These are phyloP conservation scores for Rutstroemia sydowiana DNA, from an alignment of 2,329 filamentous ascomycete genomes.

Conservation along the genomic window DNA sequence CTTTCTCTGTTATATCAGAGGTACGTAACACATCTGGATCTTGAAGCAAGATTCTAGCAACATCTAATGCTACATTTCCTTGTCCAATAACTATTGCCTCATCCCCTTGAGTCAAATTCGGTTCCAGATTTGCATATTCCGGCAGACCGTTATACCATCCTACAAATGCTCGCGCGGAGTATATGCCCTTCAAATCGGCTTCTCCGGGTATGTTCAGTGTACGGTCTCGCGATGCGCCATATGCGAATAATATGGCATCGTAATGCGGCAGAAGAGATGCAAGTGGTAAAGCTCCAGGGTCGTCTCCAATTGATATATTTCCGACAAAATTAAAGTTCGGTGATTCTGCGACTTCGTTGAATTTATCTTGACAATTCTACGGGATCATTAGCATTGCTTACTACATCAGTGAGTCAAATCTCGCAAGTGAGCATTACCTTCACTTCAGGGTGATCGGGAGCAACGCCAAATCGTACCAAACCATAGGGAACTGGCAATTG, in stretches of 20 bases:
- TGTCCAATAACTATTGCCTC: slow-evolving; percentile 87
- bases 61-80: slow-evolving; percentile 92
- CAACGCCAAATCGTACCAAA: slow-evolving; percentile 86
- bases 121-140: slow-evolving; percentile 65
- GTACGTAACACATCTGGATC: slow-evolving; percentile 64
- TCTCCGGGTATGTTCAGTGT: slow-evolving; percentile 76
- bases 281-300: slow-evolving; percentile 53
- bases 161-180: slow-evolving; percentile 87
- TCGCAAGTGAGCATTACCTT: slow-evolving; percentile 53
- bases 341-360: slow-evolving; percentile 77
- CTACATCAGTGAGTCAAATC: not conserved
- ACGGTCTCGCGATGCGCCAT: slow-evolving; percentile 81
- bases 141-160: slow-evolving; percentile 98
- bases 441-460: slow-evolving; percentile 97
- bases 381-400: slow-evolving; percentile 9
- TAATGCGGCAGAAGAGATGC: slow-evolving; percentile 69
- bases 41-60: slow-evolving; percentile 78
- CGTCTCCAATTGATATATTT: slow-evolving; percentile 70
- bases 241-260: slow-evolving; percentile 85
- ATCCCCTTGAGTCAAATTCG: slow-evolving; percentile 67
- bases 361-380: slow-evolving; percentile 91
- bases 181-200: slow-evolving; percentile 60
- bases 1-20: slow-evolving; percentile 85
- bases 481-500: slow-evolving; percentile 87
- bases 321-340: slow-evolving; percentile 84